phyloP scores from a whole-genome alignment of 345 rosid species.

The Lepidium africanum region DNA sequence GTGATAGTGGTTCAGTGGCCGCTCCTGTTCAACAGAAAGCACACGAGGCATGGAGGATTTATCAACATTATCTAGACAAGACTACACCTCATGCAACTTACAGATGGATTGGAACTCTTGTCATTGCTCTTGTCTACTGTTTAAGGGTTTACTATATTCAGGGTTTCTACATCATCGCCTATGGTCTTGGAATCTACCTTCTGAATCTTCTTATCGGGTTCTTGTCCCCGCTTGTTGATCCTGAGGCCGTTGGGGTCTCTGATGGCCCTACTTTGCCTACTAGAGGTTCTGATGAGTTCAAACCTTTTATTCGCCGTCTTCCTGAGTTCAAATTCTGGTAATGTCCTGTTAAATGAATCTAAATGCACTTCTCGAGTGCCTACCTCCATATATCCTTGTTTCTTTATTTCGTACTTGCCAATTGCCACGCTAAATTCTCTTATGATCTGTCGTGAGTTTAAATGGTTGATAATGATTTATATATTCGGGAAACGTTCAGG shows the following conservation, averaged over 20 bases:
- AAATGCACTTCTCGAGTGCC: neutral
- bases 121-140: constrained; percentile 42
- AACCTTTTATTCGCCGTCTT: constrained; percentile 89
- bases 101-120: constrained; percentile 84
- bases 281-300: constrained; percentile 93
- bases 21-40: constrained; percentile 64
- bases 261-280: constrained; percentile 89
- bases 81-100: constrained; percentile 68
- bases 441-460: neutral
- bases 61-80: constrained; percentile 86
- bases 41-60: constrained; percentile 69
- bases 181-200: constrained; percentile 88
- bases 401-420: neutral
- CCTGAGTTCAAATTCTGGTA: constrained; percentile 99
- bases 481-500: neutral
- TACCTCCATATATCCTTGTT: neutral
- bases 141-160: constrained; percentile 64
- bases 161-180: constrained; percentile 83
- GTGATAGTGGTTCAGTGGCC: constrained; percentile 42
- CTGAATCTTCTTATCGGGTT: constrained; percentile 88
- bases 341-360: neutral
- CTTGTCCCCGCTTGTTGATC: constrained; percentile 90
- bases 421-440: neutral
- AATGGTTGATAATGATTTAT: neutral
- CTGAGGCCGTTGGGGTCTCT: constrained; percentile 52